These are phyloP conservation scores for Secale cereale DNA, from an alignment of 176 grass and related monocot species.

Conservation along the genomic window DNA sequence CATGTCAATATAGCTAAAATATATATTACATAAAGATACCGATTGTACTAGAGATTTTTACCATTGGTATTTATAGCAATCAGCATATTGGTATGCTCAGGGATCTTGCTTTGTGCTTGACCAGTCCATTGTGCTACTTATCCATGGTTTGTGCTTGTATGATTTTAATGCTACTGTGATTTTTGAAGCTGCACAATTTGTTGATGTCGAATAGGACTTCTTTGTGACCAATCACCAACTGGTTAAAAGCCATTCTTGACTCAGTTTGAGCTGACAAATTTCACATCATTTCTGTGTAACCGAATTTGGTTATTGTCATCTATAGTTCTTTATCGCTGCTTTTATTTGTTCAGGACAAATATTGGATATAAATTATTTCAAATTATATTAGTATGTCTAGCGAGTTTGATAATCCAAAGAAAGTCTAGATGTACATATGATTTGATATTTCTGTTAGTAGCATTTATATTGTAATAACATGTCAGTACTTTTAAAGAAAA, in stretches of 20 bases:
- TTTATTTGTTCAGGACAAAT: not conserved
- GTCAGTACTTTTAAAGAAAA: not conserved
- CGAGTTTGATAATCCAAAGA: not conserved
- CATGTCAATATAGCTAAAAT: no score
- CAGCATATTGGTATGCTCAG: not conserved
- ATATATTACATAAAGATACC: no score
- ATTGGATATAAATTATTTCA: not conserved
- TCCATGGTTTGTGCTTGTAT: not conserved
- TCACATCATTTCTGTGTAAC: not conserved
- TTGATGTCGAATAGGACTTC: not conserved
- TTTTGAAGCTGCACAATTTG: not conserved
- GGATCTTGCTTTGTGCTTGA: not conserved
- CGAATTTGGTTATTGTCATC: not conserved
- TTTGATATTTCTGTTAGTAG: not conserved
- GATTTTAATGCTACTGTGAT: slow-evolving; percentile 14
- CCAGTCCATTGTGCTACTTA: not conserved
- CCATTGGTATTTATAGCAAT: slow-evolving; percentile 2
- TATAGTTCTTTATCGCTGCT: not conserved
- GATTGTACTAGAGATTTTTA: not conserved
- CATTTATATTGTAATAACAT: not conserved
- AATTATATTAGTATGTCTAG: not conserved
- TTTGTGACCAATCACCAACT: not conserved
- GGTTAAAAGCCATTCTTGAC: not conserved
- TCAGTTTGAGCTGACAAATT: not conserved
- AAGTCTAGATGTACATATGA: not conserved